Percentiles rank a stretch among this genome's conserved stretches.
Evolutionary conservation across 2,329 filamentous ascomycete genomes (phyloP).

Genomic region (Colletotrichum sp.): DNA sequence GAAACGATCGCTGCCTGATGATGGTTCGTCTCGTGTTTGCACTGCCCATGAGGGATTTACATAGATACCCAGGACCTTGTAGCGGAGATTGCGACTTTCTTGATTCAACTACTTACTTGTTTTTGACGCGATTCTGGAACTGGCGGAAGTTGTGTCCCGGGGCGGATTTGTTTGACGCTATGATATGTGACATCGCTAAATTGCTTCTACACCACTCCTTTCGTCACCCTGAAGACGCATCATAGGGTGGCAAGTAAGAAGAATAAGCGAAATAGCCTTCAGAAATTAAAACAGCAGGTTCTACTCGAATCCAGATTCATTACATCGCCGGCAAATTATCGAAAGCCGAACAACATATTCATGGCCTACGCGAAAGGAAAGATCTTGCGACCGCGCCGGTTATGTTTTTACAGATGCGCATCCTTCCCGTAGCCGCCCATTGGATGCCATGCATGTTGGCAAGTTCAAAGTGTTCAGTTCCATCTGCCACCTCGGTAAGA

Average conservation of each 20-base stretch:
- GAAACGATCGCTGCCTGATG: neutral
- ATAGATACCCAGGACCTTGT: neutral
- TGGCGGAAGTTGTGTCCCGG: neutral
- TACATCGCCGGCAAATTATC: neutral
- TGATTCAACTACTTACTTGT: neutral
- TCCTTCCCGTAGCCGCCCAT: neutral
- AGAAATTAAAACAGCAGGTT: accelerated
- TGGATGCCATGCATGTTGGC: neutral
- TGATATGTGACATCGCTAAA: neutral
- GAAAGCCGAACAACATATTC: neutral
- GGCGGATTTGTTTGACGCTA: neutral
- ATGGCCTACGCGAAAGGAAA: neutral
- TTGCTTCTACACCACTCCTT: neutral
- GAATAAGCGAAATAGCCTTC: neutral
- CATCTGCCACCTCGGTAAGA: neutral
- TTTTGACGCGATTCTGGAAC: neutral
- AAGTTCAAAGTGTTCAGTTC: neutral
- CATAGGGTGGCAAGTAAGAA: neutral
- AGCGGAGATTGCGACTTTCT: neutral
- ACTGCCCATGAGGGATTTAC: neutral
- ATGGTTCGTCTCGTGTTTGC: neutral
- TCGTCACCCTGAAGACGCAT: neutral
- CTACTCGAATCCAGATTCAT: neutral
- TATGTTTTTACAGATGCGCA: accelerated
- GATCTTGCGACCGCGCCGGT: neutral